Base-by-base conservation (phyloP, 805 yeast species). In the Cyberlindnera maritima region DNA sequence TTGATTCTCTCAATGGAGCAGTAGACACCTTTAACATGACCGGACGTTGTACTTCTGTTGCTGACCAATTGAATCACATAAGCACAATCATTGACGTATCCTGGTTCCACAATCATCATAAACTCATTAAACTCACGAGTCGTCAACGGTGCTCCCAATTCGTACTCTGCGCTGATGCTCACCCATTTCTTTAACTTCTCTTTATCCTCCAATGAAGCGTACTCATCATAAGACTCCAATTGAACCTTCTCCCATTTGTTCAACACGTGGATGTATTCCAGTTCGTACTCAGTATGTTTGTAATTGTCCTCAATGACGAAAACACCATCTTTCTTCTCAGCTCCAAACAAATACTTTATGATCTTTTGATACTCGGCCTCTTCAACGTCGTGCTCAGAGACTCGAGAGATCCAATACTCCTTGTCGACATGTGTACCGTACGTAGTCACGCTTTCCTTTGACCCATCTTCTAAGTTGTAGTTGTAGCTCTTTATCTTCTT, bases 51-150 rank as follows among this genome's bases (percentile, higher is more conserved):
- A 4, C 54, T 52, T 15, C 52, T 55, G 28, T 58, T 55, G 2
- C 67, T 62, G 17, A 65, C 68, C 20, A 68, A 40, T 8, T 68
- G 65, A 12, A 70, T 59, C n/a, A 69, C 65, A 46, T 62, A 55
- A 1, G 64, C 59, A 2, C 56, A 49, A 36, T 67, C 66, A 25
- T 49, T 44, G 39, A 50, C 21, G 45, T 49, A 41, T 6, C 56
- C 62, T 13, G 65, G 68, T 29, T 53, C 57, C 11, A 53, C 55
- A 15, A 61, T 48, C 9, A 67, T 58, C 48, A 68, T 59, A 18
- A 64, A 66, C 38, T 68, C 68, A 48, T 63, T 62, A 53, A 71
- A 71, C 39, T 66, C 70, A 34, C 75, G 54, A 1, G 68, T 64
- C 4, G 60, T 57, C 29, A 70, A 52, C 5, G 71, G 66, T 12